These are phyloP conservation scores for Gentiana straminea DNA, from an alignment of 257 asterid genomes.

Conservation along the genomic window DNA sequence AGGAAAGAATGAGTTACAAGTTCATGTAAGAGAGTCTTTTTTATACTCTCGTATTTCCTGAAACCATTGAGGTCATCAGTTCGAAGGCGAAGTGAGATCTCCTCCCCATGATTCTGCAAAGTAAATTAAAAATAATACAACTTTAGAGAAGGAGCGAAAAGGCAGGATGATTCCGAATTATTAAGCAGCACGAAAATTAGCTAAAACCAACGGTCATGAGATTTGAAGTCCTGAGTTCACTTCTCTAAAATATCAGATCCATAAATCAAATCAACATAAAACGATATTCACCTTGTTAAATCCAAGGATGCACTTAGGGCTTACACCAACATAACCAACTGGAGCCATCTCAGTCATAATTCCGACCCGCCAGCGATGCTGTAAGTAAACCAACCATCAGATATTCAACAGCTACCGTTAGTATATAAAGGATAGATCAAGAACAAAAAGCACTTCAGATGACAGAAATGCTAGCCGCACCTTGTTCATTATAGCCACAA, in stretches of 20 bases:
- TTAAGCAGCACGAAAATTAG: constrained; percentile 2
- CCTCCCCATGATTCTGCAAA: constrained; percentile 85
- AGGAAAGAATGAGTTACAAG: constrained; percentile 29
- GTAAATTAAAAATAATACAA: not conserved
- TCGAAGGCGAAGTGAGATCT: constrained; percentile 88
- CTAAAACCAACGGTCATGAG: not conserved
- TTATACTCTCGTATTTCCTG: constrained; percentile 78
- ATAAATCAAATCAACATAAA: not conserved
- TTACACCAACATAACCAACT: constrained; percentile 83
- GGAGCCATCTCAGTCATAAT: constrained; percentile 97
- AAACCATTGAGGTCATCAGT: constrained; percentile 95
- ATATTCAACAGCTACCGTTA: not conserved
- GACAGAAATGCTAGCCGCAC: constrained; percentile 17
- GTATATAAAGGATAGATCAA: no score
- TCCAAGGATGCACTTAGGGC: constrained; percentile 89
- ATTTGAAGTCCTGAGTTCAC: not conserved
- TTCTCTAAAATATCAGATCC: not conserved
- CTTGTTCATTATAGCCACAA: constrained; percentile 91
- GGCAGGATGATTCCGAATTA: not conserved
- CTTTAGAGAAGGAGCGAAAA: constrained; percentile 4
- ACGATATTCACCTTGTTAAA: constrained; percentile 58
- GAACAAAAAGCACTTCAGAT: no score
- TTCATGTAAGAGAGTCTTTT: constrained; percentile 89
- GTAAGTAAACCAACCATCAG: constrained; percentile 17
- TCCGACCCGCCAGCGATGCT: constrained; percentile 96